A percentile compares a stretch with the other conserved stretches of the same genome.
phyloP scores from a whole-genome alignment of 2,329 filamentous ascomycete species.

The Fusarium denticulatum region DNA sequence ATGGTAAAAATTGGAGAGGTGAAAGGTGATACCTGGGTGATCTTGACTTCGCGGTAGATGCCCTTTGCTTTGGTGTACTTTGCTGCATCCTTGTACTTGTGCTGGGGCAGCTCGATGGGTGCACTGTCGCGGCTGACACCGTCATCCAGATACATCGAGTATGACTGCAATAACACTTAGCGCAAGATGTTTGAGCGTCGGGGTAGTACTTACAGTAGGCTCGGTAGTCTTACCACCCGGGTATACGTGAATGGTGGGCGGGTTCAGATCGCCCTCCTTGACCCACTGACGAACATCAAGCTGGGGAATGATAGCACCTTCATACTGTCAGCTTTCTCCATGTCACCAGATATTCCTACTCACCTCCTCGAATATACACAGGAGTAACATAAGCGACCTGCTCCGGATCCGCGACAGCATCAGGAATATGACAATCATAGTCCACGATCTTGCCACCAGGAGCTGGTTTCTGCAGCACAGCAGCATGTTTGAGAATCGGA shows the following conservation, averaged over 20 bases:
- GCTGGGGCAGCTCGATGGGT: neutral
- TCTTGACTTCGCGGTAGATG: neutral
- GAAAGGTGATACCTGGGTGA: neutral
- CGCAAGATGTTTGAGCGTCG: rapidly evolving
- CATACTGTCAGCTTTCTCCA: neutral
- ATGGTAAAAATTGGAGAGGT: too few relatives aligned
- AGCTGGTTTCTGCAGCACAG: neutral
- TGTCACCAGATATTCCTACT: rapidly evolving
- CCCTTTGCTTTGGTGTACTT: neutral
- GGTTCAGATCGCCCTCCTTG: neutral
- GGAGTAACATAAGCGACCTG: neutral
- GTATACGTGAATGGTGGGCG: neutral
- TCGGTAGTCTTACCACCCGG: neutral
- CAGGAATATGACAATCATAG: neutral
- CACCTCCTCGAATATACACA: neutral
- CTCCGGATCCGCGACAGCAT: neutral
- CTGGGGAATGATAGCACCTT: constrained; percentile 4
- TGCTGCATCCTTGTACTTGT: neutral
- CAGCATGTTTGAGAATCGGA: neutral
- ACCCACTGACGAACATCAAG: neutral
- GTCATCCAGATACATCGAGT: constrained; percentile 4
- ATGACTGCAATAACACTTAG: neutral
- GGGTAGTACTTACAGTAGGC: neutral
- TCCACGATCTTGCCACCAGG: neutral
- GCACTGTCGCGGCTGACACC: neutral